Conservation (phyloP, 371 early-diverging fungal species). For the Mortierella sp. region DNA sequence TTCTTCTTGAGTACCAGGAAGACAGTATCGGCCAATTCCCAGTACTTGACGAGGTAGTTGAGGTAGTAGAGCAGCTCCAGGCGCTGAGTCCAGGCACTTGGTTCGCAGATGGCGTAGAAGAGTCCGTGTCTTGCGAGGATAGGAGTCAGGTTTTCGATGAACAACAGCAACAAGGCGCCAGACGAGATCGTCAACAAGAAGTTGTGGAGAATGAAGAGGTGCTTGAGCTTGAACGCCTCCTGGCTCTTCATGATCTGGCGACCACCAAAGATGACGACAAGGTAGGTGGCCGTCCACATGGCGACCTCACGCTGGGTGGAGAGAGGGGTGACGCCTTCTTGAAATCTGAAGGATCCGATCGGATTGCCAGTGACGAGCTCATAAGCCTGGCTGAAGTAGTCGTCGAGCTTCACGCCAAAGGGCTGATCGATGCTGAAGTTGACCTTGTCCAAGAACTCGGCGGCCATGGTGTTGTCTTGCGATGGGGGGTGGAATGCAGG, state of each 20-base stretch:
- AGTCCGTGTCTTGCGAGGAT: constrained; percentile 71
- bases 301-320: constrained; percentile 75
- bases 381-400: constrained; percentile 61
- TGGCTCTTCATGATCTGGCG: constrained; percentile 72
- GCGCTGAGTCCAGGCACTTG: constrained; percentile 76
- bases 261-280: constrained; percentile 79
- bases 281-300: constrained; percentile 65
- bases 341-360: constrained; percentile 64
- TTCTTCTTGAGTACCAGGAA: constrained; percentile 81
- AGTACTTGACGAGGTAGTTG: constrained; percentile 89
- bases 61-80: constrained; percentile 84
- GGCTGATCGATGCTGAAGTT: constrained; percentile 63
- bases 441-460: constrained; percentile 55
- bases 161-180: constrained; percentile 68
- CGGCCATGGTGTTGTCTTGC: constrained; percentile 29
- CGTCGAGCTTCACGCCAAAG: constrained; percentile 66
- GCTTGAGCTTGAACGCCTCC: constrained; percentile 71
- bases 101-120: constrained; percentile 75
- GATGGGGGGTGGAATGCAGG: constrained; percentile 10
- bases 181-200: constrained; percentile 75
- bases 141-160: constrained; percentile 78
- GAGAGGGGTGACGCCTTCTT: constrained; percentile 70
- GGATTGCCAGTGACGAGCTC: constrained; percentile 58
- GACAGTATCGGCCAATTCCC: constrained; percentile 82
- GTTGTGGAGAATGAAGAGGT: constrained; percentile 81